These are phyloP conservation scores for Termitomyces sp. DNA, from an alignment of 768 basidiomycete genomes.

Conservation along the genomic window DNA sequence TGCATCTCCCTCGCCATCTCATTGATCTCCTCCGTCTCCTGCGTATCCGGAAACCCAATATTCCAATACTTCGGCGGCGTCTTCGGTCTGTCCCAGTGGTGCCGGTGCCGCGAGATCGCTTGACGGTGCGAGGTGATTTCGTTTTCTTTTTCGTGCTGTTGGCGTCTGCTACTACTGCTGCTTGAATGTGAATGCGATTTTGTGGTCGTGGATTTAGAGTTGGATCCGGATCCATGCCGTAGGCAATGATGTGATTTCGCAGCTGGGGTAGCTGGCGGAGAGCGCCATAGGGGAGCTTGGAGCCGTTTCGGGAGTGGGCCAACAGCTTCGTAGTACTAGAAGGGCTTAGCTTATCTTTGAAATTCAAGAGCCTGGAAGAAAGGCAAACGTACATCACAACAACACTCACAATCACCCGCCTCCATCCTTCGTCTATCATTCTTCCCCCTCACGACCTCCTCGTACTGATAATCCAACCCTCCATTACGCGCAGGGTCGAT, in stretches of 20 bases:
- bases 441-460: constrained; percentile 71
- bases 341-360: background rate
- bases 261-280: constrained; percentile 39
- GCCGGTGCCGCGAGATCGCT: constrained; percentile 67
- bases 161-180: background rate
- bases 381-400: constrained; percentile 55
- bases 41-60: constrained; percentile 87
- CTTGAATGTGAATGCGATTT: background rate
- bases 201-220: background rate
- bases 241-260: constrained; percentile 19
- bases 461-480: constrained; percentile 65
- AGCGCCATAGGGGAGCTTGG: constrained; percentile 73
- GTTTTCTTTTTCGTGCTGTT: constrained; percentile 17
- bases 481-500: constrained; percentile 66
- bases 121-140: constrained; percentile 57
- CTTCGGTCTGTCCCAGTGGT: constrained; percentile 63
- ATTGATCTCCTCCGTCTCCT: constrained; percentile 78
- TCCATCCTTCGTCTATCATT: constrained; percentile 63
- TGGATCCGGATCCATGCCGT: constrained; percentile 16
- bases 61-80: constrained; percentile 90
- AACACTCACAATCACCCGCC: constrained; percentile 80
- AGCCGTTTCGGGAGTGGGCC: constrained; percentile 66
- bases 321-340: constrained; percentile 76
- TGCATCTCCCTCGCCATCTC: constrained; percentile 70
- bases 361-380: background rate